Percentiles rank a stretch among this genome's conserved stretches.
These are phyloP conservation scores for Neurospora sp. DNA, from an alignment of 2,329 filamentous ascomycete genomes.

Conservation along the genomic window DNA sequence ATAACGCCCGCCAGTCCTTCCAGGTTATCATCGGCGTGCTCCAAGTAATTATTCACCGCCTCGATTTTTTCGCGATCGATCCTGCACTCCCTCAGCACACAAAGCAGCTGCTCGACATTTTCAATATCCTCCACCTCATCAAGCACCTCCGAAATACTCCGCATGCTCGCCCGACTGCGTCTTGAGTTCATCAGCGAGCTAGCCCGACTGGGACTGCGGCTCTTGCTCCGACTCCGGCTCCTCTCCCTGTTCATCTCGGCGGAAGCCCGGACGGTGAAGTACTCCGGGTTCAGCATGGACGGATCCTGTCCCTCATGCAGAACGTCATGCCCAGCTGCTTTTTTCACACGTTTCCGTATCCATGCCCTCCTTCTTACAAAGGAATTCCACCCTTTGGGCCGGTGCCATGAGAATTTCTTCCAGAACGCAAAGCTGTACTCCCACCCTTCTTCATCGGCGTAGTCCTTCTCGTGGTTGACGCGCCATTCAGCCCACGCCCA, in stretches of 20 bases:
- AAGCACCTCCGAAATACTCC: background rate
- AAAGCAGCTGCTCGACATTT: slow-evolving; percentile 61
- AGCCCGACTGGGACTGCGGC: slow-evolving; percentile 2
- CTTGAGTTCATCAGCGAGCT: background rate
- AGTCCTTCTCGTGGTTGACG: slow-evolving; percentile 57
- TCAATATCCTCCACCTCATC: slow-evolving; percentile 33
- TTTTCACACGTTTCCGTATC: slow-evolving; percentile 71
- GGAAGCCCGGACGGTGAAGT: slow-evolving; percentile 65
- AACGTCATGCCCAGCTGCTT: slow-evolving; percentile 31
- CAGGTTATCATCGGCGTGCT: slow-evolving; percentile 66
- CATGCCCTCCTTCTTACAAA: slow-evolving; percentile 87
- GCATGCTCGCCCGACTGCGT: background rate
- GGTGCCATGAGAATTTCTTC: slow-evolving; percentile 73
- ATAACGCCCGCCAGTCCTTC: slow-evolving; percentile 66
- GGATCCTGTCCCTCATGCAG: slow-evolving; percentile 33
- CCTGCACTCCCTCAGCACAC: slow-evolving; percentile 52
- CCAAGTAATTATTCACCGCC: slow-evolving; percentile 71
- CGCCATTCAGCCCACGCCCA: slow-evolving; percentile 68
- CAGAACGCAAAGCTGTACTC: slow-evolving; percentile 88
- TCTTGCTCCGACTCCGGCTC: slow-evolving; percentile 23
- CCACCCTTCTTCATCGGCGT: slow-evolving; percentile 87
- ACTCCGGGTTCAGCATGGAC: slow-evolving; percentile 64
- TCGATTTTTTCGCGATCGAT: slow-evolving; percentile 92
- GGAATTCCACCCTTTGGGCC: slow-evolving; percentile 84
- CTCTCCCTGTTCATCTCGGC: slow-evolving; percentile 24